Evolutionary conservation across 306 rosid genomes (phyloP), one percentile per base, ranked within the genome.

Genomic region (Dalbergia cultrata): DNA sequence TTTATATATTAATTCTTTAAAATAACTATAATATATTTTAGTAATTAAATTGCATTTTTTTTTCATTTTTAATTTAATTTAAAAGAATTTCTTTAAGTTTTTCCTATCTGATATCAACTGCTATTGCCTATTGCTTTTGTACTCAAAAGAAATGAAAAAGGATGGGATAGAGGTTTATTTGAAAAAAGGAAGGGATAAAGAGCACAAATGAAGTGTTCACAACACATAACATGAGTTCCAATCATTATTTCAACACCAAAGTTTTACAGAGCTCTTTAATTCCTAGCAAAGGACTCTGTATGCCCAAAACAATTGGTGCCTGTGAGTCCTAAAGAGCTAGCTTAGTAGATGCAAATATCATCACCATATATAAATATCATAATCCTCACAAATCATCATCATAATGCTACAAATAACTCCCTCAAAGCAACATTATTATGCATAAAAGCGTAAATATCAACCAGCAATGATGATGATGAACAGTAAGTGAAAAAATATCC

Each of bases 261-360:
- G 61, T 72, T 34, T 33, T 62, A 69, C 63, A 78, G 9, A 58
- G 80, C 69, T 26, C 75, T 78, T 79, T 72, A 59, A 59, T 44
- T 66, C 52, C 72, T 82, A 79, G 35, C 57, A 47, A 37, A 17
- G 50, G 26, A 58, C 70, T 76, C 72, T 35, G 47, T 10, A 63
- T 2, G 31, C 31, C n/a, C 31, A 26, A 26, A 26, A 26, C 31
- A 26, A 26, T 26, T 26, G 31, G 31, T 26, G 31, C 31, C 31
- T 26, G n/a, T n/a, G 31, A 26, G 31, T 26, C 31, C 31, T 26
- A 26, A 2, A 26, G 47, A 72, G 53, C 34, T 60, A 58, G 8
- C 44, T 16, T 16, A 49, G 70, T 61, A 56, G 12, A 77, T 62
- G 63, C 53, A 72, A 43, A 81, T 39, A 81, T 43, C 7, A 77